Evolutionary conservation across 495 filamentous ascomycete species (phyloP), one percentile per base, ranked within the genome.

Genomic region (Podospora sp.): DNA sequence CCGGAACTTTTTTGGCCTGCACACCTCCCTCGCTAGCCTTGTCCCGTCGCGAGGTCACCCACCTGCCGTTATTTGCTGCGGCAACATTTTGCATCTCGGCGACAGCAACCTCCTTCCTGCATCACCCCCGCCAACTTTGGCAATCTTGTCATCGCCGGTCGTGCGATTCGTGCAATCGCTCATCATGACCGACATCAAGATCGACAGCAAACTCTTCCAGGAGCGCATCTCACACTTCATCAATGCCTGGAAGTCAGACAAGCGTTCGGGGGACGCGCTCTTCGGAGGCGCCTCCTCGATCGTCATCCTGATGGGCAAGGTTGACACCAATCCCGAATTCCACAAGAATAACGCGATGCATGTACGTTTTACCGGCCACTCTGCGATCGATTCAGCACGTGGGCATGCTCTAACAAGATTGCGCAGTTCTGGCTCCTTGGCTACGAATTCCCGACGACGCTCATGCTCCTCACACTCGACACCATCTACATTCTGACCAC

Each of bases 361-460:
- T 80, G 93, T 97, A 88, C 60, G 90, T 85, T 62, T 40, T 66
- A 18, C 51, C 26, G 12, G 24, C 35, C 29, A 8, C 27, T 27
- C 22, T 22, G 33, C 20, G 25, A 12, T 9, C 11, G 16, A 33
- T 26, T 0, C n/a, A 24, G 46, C 22, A 11, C 11, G 9, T 21
- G 22, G 27, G 50, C 62, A 52, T 67, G 70, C 62, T 72, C 69
- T 35, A 65, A 73, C 50, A 64, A 20, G 25, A 14, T 68, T 60
- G 29, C 72, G 50, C 80, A 99, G 93, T 97, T 97, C 81, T 99
- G 95, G 95, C 85, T 99, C 58, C 86, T 99, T 66, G 95, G 95
- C 69, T 99, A 98, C 83, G 95, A 99, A 75, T 99, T 99, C 72
- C 95, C 95, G 52, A 92, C 95, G 16, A 98, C 95, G 0, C 84